Base-by-base conservation (phyloP, 2,329 filamentous ascomycete genomes). In the Thermomyces lanuginosus region DNA sequence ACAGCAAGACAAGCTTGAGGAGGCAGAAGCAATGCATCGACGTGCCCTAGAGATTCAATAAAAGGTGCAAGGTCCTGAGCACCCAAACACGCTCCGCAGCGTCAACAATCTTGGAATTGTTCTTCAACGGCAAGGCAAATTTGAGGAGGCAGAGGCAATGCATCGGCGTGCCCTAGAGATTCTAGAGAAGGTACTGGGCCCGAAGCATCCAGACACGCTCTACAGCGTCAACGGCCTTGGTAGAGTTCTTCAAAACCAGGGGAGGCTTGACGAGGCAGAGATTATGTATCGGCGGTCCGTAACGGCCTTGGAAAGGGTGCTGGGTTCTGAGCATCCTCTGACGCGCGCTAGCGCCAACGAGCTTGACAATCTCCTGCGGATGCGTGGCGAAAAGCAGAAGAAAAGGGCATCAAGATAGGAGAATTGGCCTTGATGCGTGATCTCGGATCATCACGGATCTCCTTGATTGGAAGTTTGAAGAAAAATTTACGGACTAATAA, bases 131-230 rank as follows among this genome's bases (percentile, higher is more conserved):
- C 22, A 24, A 24, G 22, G 22, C 6, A 6, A 6, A 9, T 24
- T 5, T 14, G 6, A 24, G 16, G 11, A 24, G 22, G 22, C 22
- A 4, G 22, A 26, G 24, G 4, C 6, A 12, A 5, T 26, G 15
- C 6, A 19, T 6, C 24, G 5, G 12, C 13, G 33, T 26, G 28
- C 17, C 13, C 7, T 35, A 8, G 22, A 29, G 19, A 23, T 15
- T n/a, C 15, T 7, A 7, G 16, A 28, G 25, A 30, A 24, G 14
- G 20, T 31, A 18, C 31, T 30, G 8, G 38, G 38, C 2, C 8
- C 27, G 9, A 28, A 38, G 15, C 36, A 39, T 31, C 34, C 34
- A 5, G 25, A 35, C 22, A 40, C 37, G 9, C 27, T 40, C 2
- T 13, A 27, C 8, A 28, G 29, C 13, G 24, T 39, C 8, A 17